Evolutionary conservation across 768 basidiomycete species (phyloP).

Genomic region (Auricularia sp.): DNA sequence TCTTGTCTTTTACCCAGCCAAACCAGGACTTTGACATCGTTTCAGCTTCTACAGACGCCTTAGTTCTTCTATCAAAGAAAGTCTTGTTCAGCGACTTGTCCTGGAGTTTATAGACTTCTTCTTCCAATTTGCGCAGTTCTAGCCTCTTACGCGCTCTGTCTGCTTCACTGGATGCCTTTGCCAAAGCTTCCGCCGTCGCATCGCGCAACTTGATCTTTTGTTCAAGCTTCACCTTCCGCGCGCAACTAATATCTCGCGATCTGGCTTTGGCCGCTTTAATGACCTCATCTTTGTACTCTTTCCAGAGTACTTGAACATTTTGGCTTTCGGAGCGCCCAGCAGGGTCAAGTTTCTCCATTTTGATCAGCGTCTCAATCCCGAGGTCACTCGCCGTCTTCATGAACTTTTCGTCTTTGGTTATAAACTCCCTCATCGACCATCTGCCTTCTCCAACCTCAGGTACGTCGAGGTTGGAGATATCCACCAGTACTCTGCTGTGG

Average conservation of each 20-base stretch:
- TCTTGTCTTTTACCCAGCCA: background rate
- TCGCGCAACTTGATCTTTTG: no score
- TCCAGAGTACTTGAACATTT: no score
- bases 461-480: background rate
- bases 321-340: no score
- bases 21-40: background rate
- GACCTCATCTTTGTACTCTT: no score
- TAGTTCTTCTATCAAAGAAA: background rate
- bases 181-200: no score
- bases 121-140: background rate
- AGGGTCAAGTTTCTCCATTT: no score
- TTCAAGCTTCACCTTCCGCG: no score
- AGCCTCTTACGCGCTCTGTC: background rate
- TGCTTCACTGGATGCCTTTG: no score
- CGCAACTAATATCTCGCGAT: no score
- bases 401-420: background rate
- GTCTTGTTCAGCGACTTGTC: background rate
- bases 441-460: background rate
- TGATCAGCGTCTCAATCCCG: background rate
- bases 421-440: background rate
- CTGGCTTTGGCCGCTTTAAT: no score
- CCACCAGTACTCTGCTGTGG: background rate
- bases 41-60: background rate
- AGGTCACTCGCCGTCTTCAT: background rate
- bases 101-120: background rate